Conservation (phyloP, 257 asterid species). For the Ehretia macrophylla region DNA sequence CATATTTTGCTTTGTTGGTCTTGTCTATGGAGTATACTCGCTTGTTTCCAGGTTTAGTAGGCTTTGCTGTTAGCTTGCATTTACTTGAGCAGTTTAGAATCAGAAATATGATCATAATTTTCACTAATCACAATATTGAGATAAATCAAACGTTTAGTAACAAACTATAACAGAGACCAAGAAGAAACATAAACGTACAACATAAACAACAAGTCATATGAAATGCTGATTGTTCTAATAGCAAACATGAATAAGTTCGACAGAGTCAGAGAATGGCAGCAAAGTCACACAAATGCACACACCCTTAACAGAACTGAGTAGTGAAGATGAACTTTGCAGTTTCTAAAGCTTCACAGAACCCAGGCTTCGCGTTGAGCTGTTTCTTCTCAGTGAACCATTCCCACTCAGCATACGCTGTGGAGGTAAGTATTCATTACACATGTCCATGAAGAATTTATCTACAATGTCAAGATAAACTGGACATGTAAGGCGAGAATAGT, state of each 20-base stretch:
- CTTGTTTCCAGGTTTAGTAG: background rate
- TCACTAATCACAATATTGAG: background rate
- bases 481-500: conserved; percentile 62
- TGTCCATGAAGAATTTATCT: conserved; percentile 57
- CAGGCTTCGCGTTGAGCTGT: conserved; percentile 53
- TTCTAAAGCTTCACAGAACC: conserved; percentile 58
- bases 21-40: too few relatives aligned
- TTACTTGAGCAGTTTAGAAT: background rate
- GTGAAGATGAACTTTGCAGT: too few relatives aligned
- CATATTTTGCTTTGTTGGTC: background rate
- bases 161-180: background rate
- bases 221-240: too few relatives aligned
- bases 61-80: conserved; percentile 9
- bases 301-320: too few relatives aligned
- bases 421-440: conserved; percentile 40
- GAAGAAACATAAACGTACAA: background rate
- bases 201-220: too few relatives aligned
- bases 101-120: conserved; percentile 3
- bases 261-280: too few relatives aligned
- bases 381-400: conserved; percentile 40
- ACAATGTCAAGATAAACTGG: conserved; percentile 61
- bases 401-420: conserved; percentile 31
- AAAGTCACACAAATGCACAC: too few relatives aligned
- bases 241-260: too few relatives aligned
- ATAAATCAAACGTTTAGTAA: background rate